Base-by-base conservation (phyloP, 164 flowering plant species). In the Vitis vinifera region DNA sequence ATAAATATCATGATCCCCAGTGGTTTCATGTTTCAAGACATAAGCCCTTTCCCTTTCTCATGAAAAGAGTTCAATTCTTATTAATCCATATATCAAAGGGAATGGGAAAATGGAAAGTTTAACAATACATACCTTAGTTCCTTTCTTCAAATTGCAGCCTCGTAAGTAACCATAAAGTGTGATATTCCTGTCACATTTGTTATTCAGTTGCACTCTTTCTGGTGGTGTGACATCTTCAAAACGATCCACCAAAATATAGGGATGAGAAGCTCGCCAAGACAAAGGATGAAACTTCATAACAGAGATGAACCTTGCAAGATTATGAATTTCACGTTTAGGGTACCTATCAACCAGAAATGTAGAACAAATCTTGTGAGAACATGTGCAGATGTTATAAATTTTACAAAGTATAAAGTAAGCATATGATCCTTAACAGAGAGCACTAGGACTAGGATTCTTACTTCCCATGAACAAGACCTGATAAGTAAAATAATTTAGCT, bases 181-280 rank as follows among this genome's bases (percentile, higher is more conserved):
- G 73, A 93, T 70, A 80, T 88, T 92, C 80, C 99, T 89, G 72
- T 96, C 94, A 75, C 98, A 91, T 77, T 92, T 93, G 7, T 71
- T 79, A 74, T 91, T 73, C 73, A 48, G 56, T 4, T 76, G 91
- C 69, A 89, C 86, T 72, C 78, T 84, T 72, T 90, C 94, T 17
- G 91, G 95, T 63, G 93, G 97, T 65, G 99, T 96, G 51, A 91
- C 90, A 85, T 96, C 99, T 85, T 96, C 99, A 83, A 96, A 86
- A 48, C 99, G 97, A 78, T 93, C 99, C 55, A 87, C 91, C 74
- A 96, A 78, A 19, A 93, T 79, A 78, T 96, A 93, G 49, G 99
- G 99, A 84, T 96, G 99, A 68, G 89, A 67, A 72, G 84, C 52
- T 73, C 97, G 76, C 99, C 99, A 96, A 17, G 97, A 87, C 71